phyloP scores from a whole-genome alignment of 768 basidiomycete species.

The Amanita inopinata region DNA sequence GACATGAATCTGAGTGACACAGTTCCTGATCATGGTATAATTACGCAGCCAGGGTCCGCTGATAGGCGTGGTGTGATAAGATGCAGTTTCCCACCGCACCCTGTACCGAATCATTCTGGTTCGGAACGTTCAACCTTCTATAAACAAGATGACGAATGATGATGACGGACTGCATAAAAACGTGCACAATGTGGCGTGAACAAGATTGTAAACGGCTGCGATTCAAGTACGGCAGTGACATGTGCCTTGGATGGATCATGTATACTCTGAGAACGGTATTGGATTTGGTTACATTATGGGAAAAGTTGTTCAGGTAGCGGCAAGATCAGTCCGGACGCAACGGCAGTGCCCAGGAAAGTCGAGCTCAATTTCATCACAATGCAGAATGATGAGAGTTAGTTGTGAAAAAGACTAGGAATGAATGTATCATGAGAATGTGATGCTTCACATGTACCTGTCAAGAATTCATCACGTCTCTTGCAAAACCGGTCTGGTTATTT shows the following conservation, averaged over 20 bases:
- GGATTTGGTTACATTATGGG: slow-evolving; percentile 6
- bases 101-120: not conserved
- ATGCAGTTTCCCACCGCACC: not conserved
- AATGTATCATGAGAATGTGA: not conserved
- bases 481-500: no score
- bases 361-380: not conserved
- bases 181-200: no score
- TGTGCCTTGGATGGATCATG: slow-evolving; percentile 8
- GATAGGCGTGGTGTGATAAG: slow-evolving; percentile 8
- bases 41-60: not conserved
- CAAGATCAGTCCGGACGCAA: slow-evolving; percentile 1
- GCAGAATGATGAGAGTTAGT: not conserved
- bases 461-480: not conserved
- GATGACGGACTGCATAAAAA: no score
- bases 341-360: not conserved
- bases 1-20: no score
- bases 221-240: slow-evolving; percentile 3
- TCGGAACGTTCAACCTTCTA: no score
- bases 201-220: no score
- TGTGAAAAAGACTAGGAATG: not conserved
- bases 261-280: slow-evolving; percentile 1
- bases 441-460: slow-evolving; percentile 4
- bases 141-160: slow-evolving; percentile 4
- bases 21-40: no score
- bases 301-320: not conserved